Evolutionary conservation across 2,329 filamentous ascomycete genomes (phyloP), one percentile per base, ranked within the genome.

Genomic region (Ophiostoma quercus): DNA sequence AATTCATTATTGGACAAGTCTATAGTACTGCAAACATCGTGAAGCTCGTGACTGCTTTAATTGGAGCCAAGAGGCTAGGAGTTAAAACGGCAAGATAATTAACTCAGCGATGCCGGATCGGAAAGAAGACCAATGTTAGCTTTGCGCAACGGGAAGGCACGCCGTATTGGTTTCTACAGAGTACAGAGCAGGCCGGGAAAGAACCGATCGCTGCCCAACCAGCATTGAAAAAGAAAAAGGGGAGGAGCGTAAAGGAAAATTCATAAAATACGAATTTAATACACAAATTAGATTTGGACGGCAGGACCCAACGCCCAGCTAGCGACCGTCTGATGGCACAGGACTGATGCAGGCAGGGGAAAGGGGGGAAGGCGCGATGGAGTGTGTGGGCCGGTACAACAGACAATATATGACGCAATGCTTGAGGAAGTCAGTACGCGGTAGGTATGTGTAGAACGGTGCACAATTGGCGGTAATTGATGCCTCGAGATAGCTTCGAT

Each of bases 371-470:
- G 67, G 69, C 32, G 67, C 60, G 68, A 60, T 47, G 67, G 51
- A 41, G 51, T 47, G 51, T 29, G 41, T 65, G 67, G 66, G 66
- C 14, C n/a, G 25, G n/a, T 57, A 65, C 47, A 67, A 67, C 63
- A 60, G 29, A n/a, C 57, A 68, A 67, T 72, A 69, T 71, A 71
- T 68, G 71, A 71, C 70, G 71, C 69, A 71, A 71, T 71, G 57
- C 57, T 32, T 8, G 4, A 37, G 32, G 1, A 63, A 63, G 19
- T n/a, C 8, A 63, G 12, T 29, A 29, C 25, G 25, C 25, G 25
- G 25, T 63, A 9, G 22, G 29, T 29, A 14, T 11, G 22, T 8
- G 29, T 16, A 63, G 14, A 34, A 34, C 29, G 29, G 57, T 34
- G 51, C 51, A 57, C 51, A 57, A 25, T 25, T 57, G 51, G 22